phyloP scores from a whole-genome alignment of 1,139 yeast species.

The Barnettozyma hawaiiensis region DNA sequence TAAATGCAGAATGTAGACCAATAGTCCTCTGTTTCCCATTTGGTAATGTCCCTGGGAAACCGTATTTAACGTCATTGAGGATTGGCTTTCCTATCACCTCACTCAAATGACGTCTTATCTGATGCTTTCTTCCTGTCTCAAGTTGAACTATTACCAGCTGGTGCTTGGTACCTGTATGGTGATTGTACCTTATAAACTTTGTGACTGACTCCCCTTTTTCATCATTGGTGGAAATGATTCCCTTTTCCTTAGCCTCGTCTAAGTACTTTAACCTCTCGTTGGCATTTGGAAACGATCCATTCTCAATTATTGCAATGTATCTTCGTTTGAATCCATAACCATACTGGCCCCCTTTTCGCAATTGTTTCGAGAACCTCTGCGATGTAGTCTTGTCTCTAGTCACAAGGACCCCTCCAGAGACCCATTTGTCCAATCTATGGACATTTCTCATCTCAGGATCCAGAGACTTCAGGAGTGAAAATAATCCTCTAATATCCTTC shows the following conservation, averaged over 20 bases:
- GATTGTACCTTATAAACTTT: slow-evolving; percentile 13
- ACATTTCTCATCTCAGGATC: slow-evolving; percentile 26
- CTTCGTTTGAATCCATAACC: slow-evolving; percentile 29
- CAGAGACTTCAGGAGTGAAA: slow-evolving; percentile 7
- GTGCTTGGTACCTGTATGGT: neutral
- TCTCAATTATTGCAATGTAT: slow-evolving; percentile 14
- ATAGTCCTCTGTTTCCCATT: slow-evolving; percentile 7
- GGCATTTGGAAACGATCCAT: slow-evolving; percentile 2
- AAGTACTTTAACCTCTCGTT: neutral
- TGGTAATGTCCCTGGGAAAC: slow-evolving; percentile 4
- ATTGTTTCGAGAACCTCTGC: slow-evolving; percentile 27
- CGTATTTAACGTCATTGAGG: slow-evolving; percentile 27
- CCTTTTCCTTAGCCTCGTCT: slow-evolving; percentile 4
- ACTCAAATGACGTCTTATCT: slow-evolving; percentile 35
- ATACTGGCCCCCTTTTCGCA: slow-evolving; percentile 29
- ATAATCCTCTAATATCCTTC: slow-evolving; percentile 12
- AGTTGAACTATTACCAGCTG: slow-evolving; percentile 31
- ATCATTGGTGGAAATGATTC: slow-evolving; percentile 10
- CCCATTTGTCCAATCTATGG: slow-evolving; percentile 33
- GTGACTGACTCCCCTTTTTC: slow-evolving; percentile 14
- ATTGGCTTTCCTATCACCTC: slow-evolving; percentile 24
- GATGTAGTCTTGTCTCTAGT: slow-evolving; percentile 31
- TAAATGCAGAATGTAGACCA: slow-evolving; percentile 20
- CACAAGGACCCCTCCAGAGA: slow-evolving; percentile 35
- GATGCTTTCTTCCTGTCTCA: slow-evolving; percentile 42